A percentile compares a stretch with the other conserved stretches of the same genome.
These are phyloP conservation scores for Ophiostoma ips DNA, from an alignment of 2,329 filamentous ascomycete species.

Conservation along the genomic window DNA sequence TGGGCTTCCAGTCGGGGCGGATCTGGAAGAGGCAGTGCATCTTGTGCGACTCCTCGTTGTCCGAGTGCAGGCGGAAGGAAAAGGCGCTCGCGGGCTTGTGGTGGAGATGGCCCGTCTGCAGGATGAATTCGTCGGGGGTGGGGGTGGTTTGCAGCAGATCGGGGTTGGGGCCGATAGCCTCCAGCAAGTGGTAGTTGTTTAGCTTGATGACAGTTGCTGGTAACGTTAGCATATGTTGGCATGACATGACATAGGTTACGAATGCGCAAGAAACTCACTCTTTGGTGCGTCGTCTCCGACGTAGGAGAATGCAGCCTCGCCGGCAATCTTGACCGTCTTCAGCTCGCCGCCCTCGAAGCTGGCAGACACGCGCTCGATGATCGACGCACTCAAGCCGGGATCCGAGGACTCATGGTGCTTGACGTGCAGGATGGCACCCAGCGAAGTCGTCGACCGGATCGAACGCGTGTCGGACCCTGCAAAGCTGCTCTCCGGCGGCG, in stretches of 20 bases:
- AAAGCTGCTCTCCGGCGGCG: constrained; percentile 49
- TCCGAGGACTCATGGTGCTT: constrained; percentile 71
- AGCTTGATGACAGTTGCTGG: constrained; percentile 56
- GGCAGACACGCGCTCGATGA: constrained; percentile 84
- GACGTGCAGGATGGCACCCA: constrained; percentile 52
- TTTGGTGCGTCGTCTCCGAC: constrained; percentile 34
- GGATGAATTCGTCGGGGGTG: constrained; percentile 60
- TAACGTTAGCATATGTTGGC: constrained; percentile 7
- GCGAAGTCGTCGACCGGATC: constrained; percentile 73
- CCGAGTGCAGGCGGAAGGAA: constrained; percentile 76
- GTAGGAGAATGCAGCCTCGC: constrained; percentile 80
- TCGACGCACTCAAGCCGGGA: constrained; percentile 71
- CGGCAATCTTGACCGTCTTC: constrained; percentile 60
- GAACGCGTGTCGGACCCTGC: constrained; percentile 74
- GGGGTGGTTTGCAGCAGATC: constrained; percentile 65
- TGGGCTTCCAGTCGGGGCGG: constrained; percentile 67
- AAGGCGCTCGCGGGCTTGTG: constrained; percentile 68
- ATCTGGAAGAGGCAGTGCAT: constrained; percentile 59
- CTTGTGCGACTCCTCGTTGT: constrained; percentile 33
- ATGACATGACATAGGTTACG: constrained; percentile 28
- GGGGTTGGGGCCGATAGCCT: constrained; percentile 87
- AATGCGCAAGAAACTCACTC: constrained; percentile 7
- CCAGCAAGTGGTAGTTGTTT: constrained; percentile 75
- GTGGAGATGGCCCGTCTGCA: constrained; percentile 58
- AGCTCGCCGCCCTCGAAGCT: constrained; percentile 63